Evolutionary conservation across 805 yeast species (phyloP), one percentile per base, ranked within the genome.

Genomic region (Kuraishia cidri): DNA sequence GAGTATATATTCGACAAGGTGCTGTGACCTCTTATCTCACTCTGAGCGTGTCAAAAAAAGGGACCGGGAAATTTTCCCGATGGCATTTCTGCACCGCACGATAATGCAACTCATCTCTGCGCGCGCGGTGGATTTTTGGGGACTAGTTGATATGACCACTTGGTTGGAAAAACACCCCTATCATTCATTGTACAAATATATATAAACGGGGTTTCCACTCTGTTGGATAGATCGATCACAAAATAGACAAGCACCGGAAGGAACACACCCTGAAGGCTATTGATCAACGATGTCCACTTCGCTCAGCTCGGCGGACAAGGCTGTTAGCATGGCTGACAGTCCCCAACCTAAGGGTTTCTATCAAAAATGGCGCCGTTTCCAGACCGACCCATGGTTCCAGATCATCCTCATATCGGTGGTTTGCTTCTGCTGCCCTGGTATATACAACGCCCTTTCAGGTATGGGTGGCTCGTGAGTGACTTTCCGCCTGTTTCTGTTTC

Each of bases 381-480:
- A n/a, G n/a, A n/a, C n/a, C n/a, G 23, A 20, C 23, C 23, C 23
- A 10, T 20, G 23, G 27, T 24, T 24, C 15, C 72, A 65, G 45
- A 49, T 65, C 15, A 56, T 64, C 15, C 44, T 64, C 50, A 46
- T 63, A 43, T 50, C 69, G 6, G 63, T 64, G 39, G 65, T 60
- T 6, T 42, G 62, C 9, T 65, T 66, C 42, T 50, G 64, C 56
- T 57, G 67, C 10, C 67, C 70, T 1, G 74, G 74, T 33, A 62
- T 65, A 59, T 69, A 50, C 52, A 69, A 68, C 37, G 73, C 76
- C 34, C 53, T 69, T 27, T 44, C 64, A 19, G 75, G 75, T 44
- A 53, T 69, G 31, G 73, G 73, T 33, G 69, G 66, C 39, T 60
- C 69, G 21, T n/a, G n/a, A n/a, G n/a, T n/a, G n/a, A n/a, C n/a